These are phyloP conservation scores for Penicillium sp. DNA, from an alignment of 2,329 filamentous ascomycete genomes.

Conservation along the genomic window DNA sequence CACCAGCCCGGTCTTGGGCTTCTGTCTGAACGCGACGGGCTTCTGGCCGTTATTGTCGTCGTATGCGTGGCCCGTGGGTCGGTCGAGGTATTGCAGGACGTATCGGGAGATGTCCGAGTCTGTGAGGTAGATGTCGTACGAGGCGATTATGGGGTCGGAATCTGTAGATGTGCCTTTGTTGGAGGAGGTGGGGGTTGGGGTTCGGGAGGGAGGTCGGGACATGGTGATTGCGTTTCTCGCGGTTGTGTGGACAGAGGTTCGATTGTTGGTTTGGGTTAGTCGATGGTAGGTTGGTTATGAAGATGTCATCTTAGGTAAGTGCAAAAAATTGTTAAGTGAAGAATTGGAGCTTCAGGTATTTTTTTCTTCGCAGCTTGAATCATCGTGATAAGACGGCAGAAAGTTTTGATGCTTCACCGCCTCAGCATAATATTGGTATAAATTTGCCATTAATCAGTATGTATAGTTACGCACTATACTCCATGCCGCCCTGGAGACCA, in stretches of 20 bases:
- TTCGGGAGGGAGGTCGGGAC: background rate
- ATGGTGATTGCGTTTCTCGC: background rate
- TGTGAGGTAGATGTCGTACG: conserved; percentile 87
- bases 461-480: background rate
- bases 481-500: too few relatives aligned
- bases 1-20: conserved; percentile 79
- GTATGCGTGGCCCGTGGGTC: conserved; percentile 67
- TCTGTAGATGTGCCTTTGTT: background rate
- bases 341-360: background rate
- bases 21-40: conserved; percentile 79
- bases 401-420: conserved; percentile 9
- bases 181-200: background rate
- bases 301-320: background rate
- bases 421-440: background rate
- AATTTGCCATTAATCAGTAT: background rate
- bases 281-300: background rate
- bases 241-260: background rate
- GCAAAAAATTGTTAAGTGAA: background rate
- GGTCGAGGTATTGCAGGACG: conserved; percentile 82
- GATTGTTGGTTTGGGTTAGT: background rate
- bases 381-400: conserved; percentile 8
- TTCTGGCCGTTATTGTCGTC: conserved; percentile 59
- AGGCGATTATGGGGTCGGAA: conserved; percentile 70
- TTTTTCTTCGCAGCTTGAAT: background rate
- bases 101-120: conserved; percentile 73